phyloP scores from a whole-genome alignment of 192 early-diverging fungal species.

The Coemansia reversa region DNA sequence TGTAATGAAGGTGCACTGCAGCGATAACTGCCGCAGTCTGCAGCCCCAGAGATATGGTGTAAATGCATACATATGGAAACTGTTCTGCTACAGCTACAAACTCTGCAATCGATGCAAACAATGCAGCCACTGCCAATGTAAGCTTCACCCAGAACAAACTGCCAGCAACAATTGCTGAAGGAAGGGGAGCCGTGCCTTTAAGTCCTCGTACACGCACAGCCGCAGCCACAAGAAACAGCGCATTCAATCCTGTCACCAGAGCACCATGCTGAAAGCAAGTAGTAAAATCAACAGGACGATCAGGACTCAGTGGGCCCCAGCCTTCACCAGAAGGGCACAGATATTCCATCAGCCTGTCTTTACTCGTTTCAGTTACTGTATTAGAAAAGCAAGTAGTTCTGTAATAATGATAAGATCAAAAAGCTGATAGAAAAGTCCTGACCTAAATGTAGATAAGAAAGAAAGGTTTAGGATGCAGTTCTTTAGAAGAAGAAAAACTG shows the following conservation, averaged over 20 bases:
- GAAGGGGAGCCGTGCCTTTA: conserved; percentile 1
- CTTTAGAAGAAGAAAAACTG: not conserved
- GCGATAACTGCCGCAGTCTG: conserved; percentile 29
- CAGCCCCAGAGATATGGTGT: conserved; percentile 22
- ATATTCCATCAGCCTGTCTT: conserved; percentile 1
- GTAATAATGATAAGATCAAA: not conserved
- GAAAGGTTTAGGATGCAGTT: not conserved
- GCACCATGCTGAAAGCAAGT: conserved; percentile 46
- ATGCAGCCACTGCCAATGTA: conserved; percentile 12
- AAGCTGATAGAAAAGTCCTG: not conserved
- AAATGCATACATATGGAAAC: conserved; percentile 10
- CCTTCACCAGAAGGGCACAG: conserved; percentile 46
- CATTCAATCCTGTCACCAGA: conserved; percentile 19
- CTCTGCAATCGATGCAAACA: conserved; percentile 34
- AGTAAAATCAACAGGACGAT: conserved; percentile 47
- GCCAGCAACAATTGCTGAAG: conserved; percentile 13
- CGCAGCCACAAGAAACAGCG: conserved; percentile 26
- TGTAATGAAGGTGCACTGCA: conserved; percentile 37
- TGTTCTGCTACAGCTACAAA: conserved; percentile 9
- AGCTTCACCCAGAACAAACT: conserved; percentile 36
- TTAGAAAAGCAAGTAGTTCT: not conserved
- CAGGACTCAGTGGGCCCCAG: conserved; percentile 53
- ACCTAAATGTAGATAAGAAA: not conserved
- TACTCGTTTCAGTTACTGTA: not conserved
- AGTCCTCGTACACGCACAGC: conserved; percentile 15